Percentiles rank a stretch among this genome's conserved stretches.
These are phyloP conservation scores for Leonotis leonurus DNA, from an alignment of 257 asterid genomes.

Conservation along the genomic window DNA sequence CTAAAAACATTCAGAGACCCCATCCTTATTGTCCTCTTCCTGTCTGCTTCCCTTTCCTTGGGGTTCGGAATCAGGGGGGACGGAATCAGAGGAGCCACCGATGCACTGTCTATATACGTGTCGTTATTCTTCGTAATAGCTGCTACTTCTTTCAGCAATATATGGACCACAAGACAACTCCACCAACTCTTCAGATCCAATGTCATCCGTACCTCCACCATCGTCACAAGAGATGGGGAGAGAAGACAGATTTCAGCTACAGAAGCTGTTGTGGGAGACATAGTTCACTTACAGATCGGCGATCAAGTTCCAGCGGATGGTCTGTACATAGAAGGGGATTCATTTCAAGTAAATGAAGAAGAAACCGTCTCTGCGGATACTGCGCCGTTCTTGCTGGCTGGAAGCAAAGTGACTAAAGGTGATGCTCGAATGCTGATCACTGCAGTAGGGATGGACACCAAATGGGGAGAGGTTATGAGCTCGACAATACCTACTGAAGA, in stretches of 20 bases:
- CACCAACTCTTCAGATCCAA: not conserved
- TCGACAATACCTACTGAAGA: not conserved
- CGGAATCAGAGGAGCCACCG: not conserved
- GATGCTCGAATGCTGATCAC: constrained; percentile 6
- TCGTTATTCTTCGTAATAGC: not conserved
- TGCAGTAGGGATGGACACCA: constrained; percentile 5
- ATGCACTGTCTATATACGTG: not conserved
- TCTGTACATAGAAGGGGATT: not conserved
- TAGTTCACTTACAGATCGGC: not conserved
- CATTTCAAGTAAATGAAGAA: constrained; percentile 4
- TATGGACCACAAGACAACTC: not conserved
- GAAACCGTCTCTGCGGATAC: not conserved
- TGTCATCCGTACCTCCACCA: not conserved
- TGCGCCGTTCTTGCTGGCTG: not conserved
- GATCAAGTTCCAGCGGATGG: constrained; percentile 17
- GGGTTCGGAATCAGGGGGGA: not conserved
- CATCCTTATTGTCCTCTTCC: not conserved
- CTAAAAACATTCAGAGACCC: constrained; percentile 6
- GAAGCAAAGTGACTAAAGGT: constrained; percentile 3
- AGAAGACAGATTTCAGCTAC: not conserved
- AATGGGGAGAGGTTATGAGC: constrained; percentile 5
- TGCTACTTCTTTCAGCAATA: not conserved
- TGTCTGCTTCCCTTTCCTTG: not conserved
- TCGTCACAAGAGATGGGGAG: not conserved
- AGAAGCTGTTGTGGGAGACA: constrained; percentile 8